Base-by-base conservation (phyloP, 805 yeast species). In the Kurtzmaniella cleridarum region DNA sequence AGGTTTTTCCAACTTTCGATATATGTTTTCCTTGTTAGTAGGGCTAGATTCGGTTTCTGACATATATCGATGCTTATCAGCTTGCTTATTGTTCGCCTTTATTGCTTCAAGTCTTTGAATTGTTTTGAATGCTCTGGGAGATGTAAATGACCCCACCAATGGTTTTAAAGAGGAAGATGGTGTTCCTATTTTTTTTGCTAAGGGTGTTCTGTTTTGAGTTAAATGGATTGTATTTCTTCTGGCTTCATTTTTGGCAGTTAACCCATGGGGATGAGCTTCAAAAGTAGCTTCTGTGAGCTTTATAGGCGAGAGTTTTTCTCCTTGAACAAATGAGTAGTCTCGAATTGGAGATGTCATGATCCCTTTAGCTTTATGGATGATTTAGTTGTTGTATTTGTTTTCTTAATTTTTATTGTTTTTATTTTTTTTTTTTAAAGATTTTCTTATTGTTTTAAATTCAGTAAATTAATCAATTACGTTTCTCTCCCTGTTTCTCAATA, bases 241-340 rank as follows among this genome's bases (percentile, higher is more conserved):
- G 9, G 48, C 47, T 6, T 44, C 51, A 41, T 66, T 70, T 43
- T 68, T 67, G 40, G 66, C 60, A 2, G 64, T 50, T 28, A 75
- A 50, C 0, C 79, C 79, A 48, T 75, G 79, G 2, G 76, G 75
- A 36, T 55, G 55, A n/a, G 45, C 37, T 11, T 39, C 31, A 3
- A 49, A 18, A 43, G 34, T 23, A 9, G 27, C 27, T 23, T 17
- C 14, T 4, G 41, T 38, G 12, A 51, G 33, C 28, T 46, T 49
- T 3, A 53, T 46, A 3, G 58, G 58, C 1, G 58, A 51, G 16
- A 51, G 39, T 31, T 35, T 40, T 23, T 45, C 48, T 7, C 41
- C 36, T 17, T 42, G 44, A 29, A 39, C 12, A 29, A 27, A 27
- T 10, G 43, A 40, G 14, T 30, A 30, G 11, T 31, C 41, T 30